A percentile compares a stretch with the other conserved stretches of the same genome.
phyloP scores from a whole-genome alignment of 345 rosid genomes.

The Salix viminalis region DNA sequence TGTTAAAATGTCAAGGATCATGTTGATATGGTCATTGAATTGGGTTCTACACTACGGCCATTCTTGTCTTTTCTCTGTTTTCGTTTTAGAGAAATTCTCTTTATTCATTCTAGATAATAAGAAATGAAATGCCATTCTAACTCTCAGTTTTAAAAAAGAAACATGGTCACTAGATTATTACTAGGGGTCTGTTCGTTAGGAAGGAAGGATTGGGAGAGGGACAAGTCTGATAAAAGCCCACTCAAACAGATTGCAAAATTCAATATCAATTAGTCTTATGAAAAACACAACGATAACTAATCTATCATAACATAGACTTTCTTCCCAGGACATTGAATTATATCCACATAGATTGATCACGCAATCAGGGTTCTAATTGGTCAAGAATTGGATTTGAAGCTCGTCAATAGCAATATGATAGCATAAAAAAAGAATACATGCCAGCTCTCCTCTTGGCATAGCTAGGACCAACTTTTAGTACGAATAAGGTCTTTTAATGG shows the following conservation, averaged over 20 bases:
- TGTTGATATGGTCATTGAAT: not conserved
- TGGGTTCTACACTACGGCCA: not conserved
- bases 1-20: too few species aligned
- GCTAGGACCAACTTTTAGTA: not conserved
- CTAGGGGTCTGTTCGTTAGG: not conserved
- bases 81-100: not conserved
- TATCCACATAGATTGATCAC: not conserved
- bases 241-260: not conserved
- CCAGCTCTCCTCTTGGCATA: not conserved
- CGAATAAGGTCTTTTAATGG: not conserved
- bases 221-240: not conserved
- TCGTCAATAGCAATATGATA: not conserved
- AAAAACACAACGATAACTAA: not conserved
- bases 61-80: not conserved
- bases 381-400: not conserved
- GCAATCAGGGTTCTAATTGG: not conserved
- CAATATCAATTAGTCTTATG: not conserved
- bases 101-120: not conserved
- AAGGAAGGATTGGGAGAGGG: not conserved
- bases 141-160: not conserved
- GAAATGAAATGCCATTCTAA: not conserved
- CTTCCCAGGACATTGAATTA: not conserved
- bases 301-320: not conserved
- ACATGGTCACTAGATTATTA: not conserved
- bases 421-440: not conserved